Evolutionary conservation across 192 early-diverging fungal genomes (phyloP), one percentile per base, ranked within the genome.

Genomic region (Backusella mclennaniae): DNA sequence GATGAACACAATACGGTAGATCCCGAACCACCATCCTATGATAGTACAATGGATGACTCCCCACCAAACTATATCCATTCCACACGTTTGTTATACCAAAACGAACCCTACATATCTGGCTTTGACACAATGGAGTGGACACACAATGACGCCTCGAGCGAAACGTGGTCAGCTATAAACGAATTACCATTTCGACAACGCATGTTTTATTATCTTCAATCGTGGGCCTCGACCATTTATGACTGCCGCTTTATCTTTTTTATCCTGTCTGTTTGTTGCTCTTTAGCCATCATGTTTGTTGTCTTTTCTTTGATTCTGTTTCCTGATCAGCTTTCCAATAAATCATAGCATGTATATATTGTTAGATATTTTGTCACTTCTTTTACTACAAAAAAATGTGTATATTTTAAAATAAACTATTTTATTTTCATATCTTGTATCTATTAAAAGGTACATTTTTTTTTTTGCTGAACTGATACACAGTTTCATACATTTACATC

Each of bases 341-440:
- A 63, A 12, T 63, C 56, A 63, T 63, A 63, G 56, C 21, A 63
- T 63, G 21, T 29, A 29, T 29, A 29, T 26, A 63, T 63, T 56
- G 8, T 56, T 44, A 49, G 46, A 49, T n/a, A 44, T 14, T 44
- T 14, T 63, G 26, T 56, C 21, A 9, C 17, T 56, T 56, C 52
- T 56, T 56, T 6, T 56, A 17, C 33, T 29, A 29, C 35, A 29
- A 12, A 8, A 17, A 67, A 35, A 12, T 36, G 21, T 71, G 21
- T 49, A 49, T 26, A 59, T 59, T 59, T 59, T 59, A 26, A 59
- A 59, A 59, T 59, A 59, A 59, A 59, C 9, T 59, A 49, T 59
- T 59, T 21, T 56, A 21, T 56, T 23, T 56, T 21, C 21, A 53
- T 56, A 21, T 44, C 15, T 44, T 44, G 15, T 44, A 44, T 44